Percentiles rank a stretch among this genome's conserved stretches.
phyloP scores from a whole-genome alignment of 805 yeast genomes.

The Ogataea populi-albae region DNA sequence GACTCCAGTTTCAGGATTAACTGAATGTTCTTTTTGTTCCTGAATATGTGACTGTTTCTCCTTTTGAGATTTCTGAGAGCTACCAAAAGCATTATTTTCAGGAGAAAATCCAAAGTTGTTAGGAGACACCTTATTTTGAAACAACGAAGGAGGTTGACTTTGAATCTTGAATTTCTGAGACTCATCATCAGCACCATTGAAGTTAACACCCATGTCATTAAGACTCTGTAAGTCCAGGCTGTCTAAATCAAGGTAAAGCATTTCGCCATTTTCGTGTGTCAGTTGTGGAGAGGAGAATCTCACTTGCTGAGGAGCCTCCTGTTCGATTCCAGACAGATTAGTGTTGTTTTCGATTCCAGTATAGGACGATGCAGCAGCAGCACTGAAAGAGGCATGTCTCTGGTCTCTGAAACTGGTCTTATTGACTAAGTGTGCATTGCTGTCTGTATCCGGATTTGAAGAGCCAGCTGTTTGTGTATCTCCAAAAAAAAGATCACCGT shows the following conservation, averaged over 20 bases:
- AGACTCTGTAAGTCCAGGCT: constrained; percentile 24
- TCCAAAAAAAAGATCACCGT: too few species aligned
- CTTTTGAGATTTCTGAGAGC: constrained; percentile 8
- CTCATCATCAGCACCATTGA: constrained; percentile 6
- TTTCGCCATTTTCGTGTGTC: constrained; percentile 29
- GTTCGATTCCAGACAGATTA: constrained; percentile 12
- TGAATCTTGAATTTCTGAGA: neutral
- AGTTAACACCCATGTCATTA: constrained; percentile 23
- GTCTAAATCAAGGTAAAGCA: constrained; percentile 34
- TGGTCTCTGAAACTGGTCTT: constrained; percentile 27
- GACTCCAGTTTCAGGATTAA: too few species aligned
- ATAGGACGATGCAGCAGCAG: constrained; percentile 59
- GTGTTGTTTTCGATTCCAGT: constrained; percentile 35
- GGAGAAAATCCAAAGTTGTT: constrained; percentile 12
- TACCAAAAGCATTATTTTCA: constrained; percentile 10
- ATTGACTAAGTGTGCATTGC: neutral
- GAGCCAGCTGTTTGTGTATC: too few species aligned
- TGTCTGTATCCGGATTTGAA: too few species aligned
- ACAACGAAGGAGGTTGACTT: constrained; percentile 11
- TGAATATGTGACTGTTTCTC: constrained; percentile 8
- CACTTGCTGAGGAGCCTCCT: constrained; percentile 63
- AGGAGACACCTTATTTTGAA: constrained; percentile 8
- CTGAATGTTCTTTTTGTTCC: constrained; percentile 6
- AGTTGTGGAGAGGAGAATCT: constrained; percentile 80
- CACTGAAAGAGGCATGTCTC: constrained; percentile 62